A percentile compares a stretch with the other conserved stretches of the same genome.
Evolutionary conservation across 495 filamentous ascomycete species (phyloP).

Genomic region (Schizothecium vesticola): DNA sequence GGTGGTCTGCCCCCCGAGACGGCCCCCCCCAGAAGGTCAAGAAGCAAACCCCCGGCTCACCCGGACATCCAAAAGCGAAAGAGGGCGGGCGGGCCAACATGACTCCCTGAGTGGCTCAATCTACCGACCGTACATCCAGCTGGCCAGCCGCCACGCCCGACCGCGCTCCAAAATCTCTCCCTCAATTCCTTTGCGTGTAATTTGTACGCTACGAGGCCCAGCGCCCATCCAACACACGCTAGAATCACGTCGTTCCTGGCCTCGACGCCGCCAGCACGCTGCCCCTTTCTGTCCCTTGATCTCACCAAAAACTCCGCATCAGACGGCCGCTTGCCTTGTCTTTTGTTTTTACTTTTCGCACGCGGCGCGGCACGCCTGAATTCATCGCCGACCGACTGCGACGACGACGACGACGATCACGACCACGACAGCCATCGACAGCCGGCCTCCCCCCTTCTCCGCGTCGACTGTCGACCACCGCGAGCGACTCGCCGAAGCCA

Average conservation of each 20-base stretch:
- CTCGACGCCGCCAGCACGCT: background rate
- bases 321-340: background rate
- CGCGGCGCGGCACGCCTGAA: background rate
- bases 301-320: background rate
- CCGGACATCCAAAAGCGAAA: slow-evolving; percentile 5
- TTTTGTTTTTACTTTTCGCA: background rate
- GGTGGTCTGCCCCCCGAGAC: background rate
- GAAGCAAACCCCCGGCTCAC: slow-evolving; percentile 9
- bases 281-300: background rate
- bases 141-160: background rate
- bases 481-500: background rate
- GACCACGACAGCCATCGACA: background rate
- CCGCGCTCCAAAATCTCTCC: slow-evolving; percentile 11
- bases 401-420: background rate
- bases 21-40: background rate
- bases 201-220: slow-evolving; percentile 4
- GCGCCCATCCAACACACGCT: background rate
- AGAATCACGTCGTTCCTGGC: slow-evolving; percentile 2
- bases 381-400: background rate
- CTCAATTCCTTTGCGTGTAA: slow-evolving; percentile 13
- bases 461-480: background rate
- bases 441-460: background rate
- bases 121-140: background rate
- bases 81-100: slow-evolving; percentile 3
- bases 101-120: slow-evolving; percentile 6